A percentile compares a stretch with the other conserved stretches of the same genome.
phyloP scores from a whole-genome alignment of 176 grass and related monocot species.

The Pontederia crassipes region DNA sequence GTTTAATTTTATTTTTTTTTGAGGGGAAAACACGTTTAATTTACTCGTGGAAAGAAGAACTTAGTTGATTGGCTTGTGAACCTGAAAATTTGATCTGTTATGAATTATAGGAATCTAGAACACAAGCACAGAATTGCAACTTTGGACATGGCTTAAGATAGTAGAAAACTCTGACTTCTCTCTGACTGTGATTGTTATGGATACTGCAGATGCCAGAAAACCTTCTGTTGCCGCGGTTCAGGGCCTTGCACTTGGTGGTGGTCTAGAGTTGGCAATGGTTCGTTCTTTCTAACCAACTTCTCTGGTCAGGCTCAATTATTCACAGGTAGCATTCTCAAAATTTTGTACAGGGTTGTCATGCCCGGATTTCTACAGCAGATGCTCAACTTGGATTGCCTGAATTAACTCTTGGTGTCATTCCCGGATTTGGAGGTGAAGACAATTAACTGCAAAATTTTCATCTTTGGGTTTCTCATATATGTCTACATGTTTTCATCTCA shows the following conservation, averaged over 20 bases:
- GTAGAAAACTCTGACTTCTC: no score
- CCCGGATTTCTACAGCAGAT: slow-evolving; percentile 87
- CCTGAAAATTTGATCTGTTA: no score
- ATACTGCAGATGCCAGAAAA: slow-evolving; percentile 54
- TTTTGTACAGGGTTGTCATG: slow-evolving; percentile 69
- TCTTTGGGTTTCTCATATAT: slow-evolving; percentile 11
- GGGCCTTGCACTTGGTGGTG: slow-evolving; percentile 93
- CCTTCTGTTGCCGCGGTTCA: slow-evolving; percentile 93
- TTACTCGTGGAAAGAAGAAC: no score
- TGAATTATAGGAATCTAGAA: no score
- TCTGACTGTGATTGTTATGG: neutral
- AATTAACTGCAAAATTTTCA: neutral
- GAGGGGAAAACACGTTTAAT: no score
- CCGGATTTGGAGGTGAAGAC: slow-evolving; percentile 81
- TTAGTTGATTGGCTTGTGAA: no score
- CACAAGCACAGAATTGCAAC: no score
- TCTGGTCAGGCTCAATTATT: neutral
- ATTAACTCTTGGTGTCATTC: slow-evolving; percentile 85
- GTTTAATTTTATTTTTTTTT: no score
- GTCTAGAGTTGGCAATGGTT: slow-evolving; percentile 87
- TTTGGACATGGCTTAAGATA: no score
- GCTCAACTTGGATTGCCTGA: slow-evolving; percentile 96
- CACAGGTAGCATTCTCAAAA: neutral
- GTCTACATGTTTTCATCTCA: slow-evolving; percentile 5
- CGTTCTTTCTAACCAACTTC: neutral